Base-by-base conservation (phyloP, 352 stramenopile species). In the Globisporangium cylindrosporum region DNA sequence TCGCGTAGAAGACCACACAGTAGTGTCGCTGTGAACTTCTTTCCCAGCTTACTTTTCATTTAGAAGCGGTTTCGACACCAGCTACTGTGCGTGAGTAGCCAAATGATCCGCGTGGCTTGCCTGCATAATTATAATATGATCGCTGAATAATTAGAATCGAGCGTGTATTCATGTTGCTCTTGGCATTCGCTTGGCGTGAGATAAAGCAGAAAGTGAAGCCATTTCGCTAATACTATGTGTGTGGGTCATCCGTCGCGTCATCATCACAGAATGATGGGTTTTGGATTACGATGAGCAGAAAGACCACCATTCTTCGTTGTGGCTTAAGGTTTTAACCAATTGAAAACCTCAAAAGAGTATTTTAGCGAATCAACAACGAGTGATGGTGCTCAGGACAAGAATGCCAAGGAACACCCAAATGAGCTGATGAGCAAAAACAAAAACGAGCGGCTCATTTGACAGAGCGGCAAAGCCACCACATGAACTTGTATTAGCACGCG, bases 1-100 rank as follows among this genome's bases (percentile, higher is more conserved):
- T 92, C 54, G 59, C 72, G 14, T 91, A 72, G 24, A 63, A 46
- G 55, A 48, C 15, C 27, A 29, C 25, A 46, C 1, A 18, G 49
- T 20, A 25, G 54, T 3, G 54, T 8, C 10, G 14, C 12, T 15
- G 53, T 38, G 12, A 22, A 14, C 14, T 22, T 18, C 27, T 29
- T 29, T 29, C 27, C 27, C 2, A 15, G 53, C 12, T 20, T 4
- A 12, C 36, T 43, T 43, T 43, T 12, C 36, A 43, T 18, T 55
- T 55, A 55, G 48, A 55, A 29, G 27, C 27, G 27, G 27, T 29
- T 29, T 29, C 27, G 27, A 29, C 27, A 3, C 8, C 9, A 41
- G 14, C 36, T 41, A 10, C 32, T 38, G 32, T 38, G 9, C 36
- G 9, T 41, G 9, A 14, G 9, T 14, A 41, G 9, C 9, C 36